phyloP scores from a whole-genome alignment of 163 green algal species.

The Trebouxia gelatinosa region DNA sequence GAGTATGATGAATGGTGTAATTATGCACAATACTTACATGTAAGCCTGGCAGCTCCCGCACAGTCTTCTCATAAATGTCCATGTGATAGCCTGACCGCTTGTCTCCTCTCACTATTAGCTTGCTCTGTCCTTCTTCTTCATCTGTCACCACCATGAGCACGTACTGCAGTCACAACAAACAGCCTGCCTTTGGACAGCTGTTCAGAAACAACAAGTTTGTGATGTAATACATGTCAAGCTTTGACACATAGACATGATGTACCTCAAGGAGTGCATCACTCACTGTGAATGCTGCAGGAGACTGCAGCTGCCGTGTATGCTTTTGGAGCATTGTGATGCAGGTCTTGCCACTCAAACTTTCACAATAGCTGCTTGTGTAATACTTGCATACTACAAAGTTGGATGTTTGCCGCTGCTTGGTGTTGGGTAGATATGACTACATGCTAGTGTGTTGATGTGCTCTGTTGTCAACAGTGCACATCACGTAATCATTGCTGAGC shows the following conservation, averaged over 20 bases:
- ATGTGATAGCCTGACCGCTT: constrained; percentile 68
- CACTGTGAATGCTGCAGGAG: not conserved
- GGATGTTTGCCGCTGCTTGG: too few relatives aligned
- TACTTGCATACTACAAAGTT: too few relatives aligned
- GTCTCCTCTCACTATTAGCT: constrained; percentile 70
- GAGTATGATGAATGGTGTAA: too few relatives aligned
- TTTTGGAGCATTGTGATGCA: not conserved
- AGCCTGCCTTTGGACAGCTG: too few relatives aligned
- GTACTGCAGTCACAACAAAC: not conserved
- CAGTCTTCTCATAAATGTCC: constrained; percentile 58
- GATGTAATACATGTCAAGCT: not conserved
- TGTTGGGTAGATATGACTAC: not conserved
- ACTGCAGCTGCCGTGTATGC: not conserved
- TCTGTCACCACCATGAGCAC: constrained; percentile 9
- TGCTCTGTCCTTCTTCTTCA: not conserved
- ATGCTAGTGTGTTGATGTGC: not conserved
- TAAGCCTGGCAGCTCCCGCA: not conserved
- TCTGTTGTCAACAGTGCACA: not conserved
- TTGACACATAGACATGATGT: not conserved
- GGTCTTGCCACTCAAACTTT: not conserved
- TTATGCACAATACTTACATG: constrained; percentile 26
- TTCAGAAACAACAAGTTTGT: too few relatives aligned
- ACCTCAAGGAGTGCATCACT: not conserved
- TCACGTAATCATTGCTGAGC: not conserved
- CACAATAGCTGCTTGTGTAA: too few relatives aligned